Percentiles rank a stretch among this genome's conserved stretches.
These are phyloP conservation scores for Fonsecaea pedrosoi DNA, from an alignment of 2,329 filamentous ascomycete genomes.

Conservation along the genomic window DNA sequence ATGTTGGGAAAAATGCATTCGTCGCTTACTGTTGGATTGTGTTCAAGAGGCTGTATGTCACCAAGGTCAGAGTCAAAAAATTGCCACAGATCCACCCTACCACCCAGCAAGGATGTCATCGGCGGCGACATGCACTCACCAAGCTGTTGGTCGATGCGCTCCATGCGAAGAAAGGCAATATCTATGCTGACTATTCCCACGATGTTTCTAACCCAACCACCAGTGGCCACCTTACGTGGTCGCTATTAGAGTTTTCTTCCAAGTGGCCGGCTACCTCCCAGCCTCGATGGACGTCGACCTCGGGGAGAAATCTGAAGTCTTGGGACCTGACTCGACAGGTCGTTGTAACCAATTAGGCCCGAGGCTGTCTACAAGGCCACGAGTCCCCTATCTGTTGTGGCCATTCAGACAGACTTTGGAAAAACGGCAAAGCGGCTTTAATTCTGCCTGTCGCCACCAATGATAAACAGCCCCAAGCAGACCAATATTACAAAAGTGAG, in stretches of 20 bases:
- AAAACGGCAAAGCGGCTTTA: background rate
- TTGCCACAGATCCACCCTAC: slow-evolving; percentile 9
- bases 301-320: background rate
- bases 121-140: background rate
- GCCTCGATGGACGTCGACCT: background rate
- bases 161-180: background rate
- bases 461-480: background rate
- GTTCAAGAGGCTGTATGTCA: slow-evolving; percentile 46
- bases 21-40: slow-evolving; percentile 52
- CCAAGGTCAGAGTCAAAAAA: slow-evolving; percentile 11
- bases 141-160: background rate
- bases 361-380: background rate
- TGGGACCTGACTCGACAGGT: slow-evolving; percentile 1
- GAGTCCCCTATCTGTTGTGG: background rate
- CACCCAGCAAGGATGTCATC: background rate
- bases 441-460: background rate
- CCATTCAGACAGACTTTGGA: background rate
- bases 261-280: background rate
- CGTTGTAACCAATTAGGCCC: background rate
- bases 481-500: background rate
- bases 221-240: background rate
- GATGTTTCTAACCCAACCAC: background rate
- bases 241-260: background rate
- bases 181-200: background rate
- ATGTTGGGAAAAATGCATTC: slow-evolving; percentile 16